These are phyloP conservation scores for Anaeromyces robustus DNA, from an alignment of 192 early-diverging fungal genomes.

Conservation along the genomic window DNA sequence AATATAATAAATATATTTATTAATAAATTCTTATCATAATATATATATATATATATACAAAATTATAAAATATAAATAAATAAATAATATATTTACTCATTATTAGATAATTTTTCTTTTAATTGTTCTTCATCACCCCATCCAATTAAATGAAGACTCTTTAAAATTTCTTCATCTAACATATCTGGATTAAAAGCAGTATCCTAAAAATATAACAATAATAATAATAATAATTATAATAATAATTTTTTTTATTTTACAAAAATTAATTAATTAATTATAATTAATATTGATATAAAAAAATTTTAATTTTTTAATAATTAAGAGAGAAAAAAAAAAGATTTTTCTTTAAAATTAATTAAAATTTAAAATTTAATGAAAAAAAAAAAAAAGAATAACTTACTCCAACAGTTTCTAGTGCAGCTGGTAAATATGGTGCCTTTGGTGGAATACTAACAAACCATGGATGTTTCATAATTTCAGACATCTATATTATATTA, in stretches of 20 bases:
- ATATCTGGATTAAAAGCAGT: not conserved
- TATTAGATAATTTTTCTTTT: conserved; percentile 3
- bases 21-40: no score
- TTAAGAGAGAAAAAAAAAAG: no score
- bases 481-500: conserved; percentile 18
- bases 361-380: conserved; percentile 2
- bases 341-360: no score
- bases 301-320: no score
- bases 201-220: no score
- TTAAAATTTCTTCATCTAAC: conserved; percentile 26
- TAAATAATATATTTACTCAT: conserved; percentile 17
- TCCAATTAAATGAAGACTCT: conserved; percentile 23
- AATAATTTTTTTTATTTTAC: no score
- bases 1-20: no score
- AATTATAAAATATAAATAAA: no score
- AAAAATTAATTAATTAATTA: no score
- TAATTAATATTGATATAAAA: no score
- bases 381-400: conserved; percentile 1
- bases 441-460: conserved; percentile 20
- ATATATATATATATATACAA: no score
- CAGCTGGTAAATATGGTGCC: not conserved
- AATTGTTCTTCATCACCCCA: conserved; percentile 23
- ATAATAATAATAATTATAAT: no score
- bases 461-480: conserved; percentile 37
- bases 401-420: conserved; percentile 2